Evolutionary conservation across 2,329 filamentous ascomycete genomes (phyloP).

Genomic region (Pseudocercospora eumusae): DNA sequence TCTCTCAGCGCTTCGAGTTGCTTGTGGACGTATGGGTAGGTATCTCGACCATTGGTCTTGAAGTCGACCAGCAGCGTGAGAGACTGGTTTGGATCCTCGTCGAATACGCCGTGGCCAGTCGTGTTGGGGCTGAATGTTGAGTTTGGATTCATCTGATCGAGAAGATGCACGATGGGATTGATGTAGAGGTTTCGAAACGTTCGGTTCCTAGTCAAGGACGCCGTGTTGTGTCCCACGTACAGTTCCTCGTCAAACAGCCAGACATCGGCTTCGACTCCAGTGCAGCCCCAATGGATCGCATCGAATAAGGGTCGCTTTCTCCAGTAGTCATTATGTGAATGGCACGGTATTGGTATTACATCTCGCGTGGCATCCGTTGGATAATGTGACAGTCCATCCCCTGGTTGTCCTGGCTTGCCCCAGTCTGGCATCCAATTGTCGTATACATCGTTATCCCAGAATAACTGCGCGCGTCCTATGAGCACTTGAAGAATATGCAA

Average conservation of each 20-base stretch:
- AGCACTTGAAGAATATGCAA: conserved; percentile 46
- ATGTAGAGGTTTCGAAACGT: conserved; percentile 67
- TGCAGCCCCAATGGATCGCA: conserved; percentile 60
- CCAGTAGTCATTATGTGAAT: conserved; percentile 74
- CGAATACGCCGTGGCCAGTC: conserved; percentile 54
- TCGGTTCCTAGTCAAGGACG: conserved; percentile 55
- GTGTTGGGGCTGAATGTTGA: conserved; percentile 49
- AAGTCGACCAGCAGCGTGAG: conserved; percentile 68
- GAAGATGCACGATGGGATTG: conserved; percentile 61
- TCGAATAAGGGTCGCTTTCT: conserved; percentile 63
- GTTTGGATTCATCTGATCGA: conserved; percentile 56
- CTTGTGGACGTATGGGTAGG: conserved; percentile 55
- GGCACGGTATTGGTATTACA: conserved; percentile 59
- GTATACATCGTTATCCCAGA: conserved; percentile 41
- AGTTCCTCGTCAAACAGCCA: conserved; percentile 62
- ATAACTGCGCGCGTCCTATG: conserved; percentile 41
- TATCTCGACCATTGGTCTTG: conserved; percentile 59
- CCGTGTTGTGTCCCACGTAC: conserved; percentile 64
- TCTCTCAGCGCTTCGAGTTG: conserved; percentile 62
- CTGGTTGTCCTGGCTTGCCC: conserved; percentile 43
- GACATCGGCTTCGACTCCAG: conserved; percentile 68
- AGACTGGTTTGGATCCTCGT: conserved; percentile 43
- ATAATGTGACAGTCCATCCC: conserved; percentile 39
- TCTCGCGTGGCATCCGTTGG: conserved; percentile 46
- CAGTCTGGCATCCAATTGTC: conserved; percentile 44